phyloP scores from a whole-genome alignment of 2,329 filamentous ascomycete species.

The Aureobasidium sp. region DNA sequence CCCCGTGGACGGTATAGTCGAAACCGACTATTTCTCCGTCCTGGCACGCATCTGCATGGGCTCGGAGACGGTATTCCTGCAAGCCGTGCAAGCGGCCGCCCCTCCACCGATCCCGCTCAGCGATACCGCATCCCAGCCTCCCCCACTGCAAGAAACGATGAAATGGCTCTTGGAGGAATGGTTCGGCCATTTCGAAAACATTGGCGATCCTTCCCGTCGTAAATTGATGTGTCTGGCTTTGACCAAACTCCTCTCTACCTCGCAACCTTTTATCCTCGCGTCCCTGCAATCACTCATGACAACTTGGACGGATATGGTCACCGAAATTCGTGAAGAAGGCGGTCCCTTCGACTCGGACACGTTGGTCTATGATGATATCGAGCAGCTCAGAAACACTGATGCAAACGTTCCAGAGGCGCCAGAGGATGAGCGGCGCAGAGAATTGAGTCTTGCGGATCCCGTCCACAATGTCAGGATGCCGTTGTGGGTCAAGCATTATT shows the following conservation, averaged over 20 bases:
- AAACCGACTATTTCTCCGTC: constrained; percentile 80
- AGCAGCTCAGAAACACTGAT: constrained; percentile 17
- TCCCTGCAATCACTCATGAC: constrained; percentile 64
- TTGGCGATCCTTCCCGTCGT: constrained; percentile 57
- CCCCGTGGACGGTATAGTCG: constrained; percentile 64
- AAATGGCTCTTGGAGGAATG: constrained; percentile 49
- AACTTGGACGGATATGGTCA: constrained; percentile 66
- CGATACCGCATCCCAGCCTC: constrained; percentile 7
- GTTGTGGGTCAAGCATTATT: constrained; percentile 55
- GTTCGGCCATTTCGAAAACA: constrained; percentile 63
- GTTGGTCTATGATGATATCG: constrained; percentile 35
- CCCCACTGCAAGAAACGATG: constrained; percentile 31
- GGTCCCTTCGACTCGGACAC: constrained; percentile 34
- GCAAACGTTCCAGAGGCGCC: constrained; percentile 32
- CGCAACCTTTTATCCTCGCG: constrained; percentile 38
- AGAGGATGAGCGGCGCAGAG: constrained; percentile 41
- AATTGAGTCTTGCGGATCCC: constrained; percentile 54
- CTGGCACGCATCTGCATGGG: constrained; percentile 71
- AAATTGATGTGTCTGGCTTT: constrained; percentile 69
- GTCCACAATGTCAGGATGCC: constrained; percentile 60
- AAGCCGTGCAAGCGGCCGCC: constrained; percentile 39
- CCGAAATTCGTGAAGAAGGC: constrained; percentile 57
- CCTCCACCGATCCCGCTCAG: constrained; percentile 10
- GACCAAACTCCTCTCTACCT: constrained; percentile 62
- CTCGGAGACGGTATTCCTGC: constrained; percentile 61